Percentiles rank a stretch among this genome's conserved stretches.
Conservation (phyloP, 2,329 filamentous ascomycete species). For the Talaromyces piceae region DNA sequence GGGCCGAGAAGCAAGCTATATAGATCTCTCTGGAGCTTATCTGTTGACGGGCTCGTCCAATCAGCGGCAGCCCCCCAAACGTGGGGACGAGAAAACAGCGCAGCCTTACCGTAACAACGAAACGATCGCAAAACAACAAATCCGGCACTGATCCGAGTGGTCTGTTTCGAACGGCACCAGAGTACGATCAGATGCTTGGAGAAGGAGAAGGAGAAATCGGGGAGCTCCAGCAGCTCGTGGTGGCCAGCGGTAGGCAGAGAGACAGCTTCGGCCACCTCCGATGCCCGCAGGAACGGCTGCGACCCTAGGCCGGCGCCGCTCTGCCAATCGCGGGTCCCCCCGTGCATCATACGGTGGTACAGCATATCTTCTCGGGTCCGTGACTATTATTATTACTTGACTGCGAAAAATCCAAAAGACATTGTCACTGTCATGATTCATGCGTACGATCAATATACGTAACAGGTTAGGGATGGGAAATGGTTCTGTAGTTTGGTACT, state of each 20-base stretch:
- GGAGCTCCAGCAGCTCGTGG: not conserved
- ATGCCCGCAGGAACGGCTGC: conserved; percentile 23
- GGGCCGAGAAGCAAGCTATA: not conserved
- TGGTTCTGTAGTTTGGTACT: no score
- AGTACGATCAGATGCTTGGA: not conserved
- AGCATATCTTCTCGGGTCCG: not conserved
- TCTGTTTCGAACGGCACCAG: not conserved
- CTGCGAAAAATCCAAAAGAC: no score
- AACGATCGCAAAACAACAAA: no score
- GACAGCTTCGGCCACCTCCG: conserved; percentile 30
- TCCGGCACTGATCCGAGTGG: not conserved
- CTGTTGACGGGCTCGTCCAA: not conserved
- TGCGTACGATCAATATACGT: no score
- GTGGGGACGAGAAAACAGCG: not conserved
- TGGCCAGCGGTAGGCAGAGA: conserved; percentile 5
- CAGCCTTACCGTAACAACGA: not conserved
- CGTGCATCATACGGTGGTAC: not conserved
- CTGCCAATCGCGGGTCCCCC: not conserved
- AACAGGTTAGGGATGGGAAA: no score
- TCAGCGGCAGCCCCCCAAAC: not conserved
- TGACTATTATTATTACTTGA: not conserved
- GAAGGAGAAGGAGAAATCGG: not conserved
- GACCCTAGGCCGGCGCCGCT: conserved; percentile 13
- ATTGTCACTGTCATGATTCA: no score
- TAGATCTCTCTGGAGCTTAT: not conserved